phyloP scores from a whole-genome alignment of 1,284 basidiomycete species.

The Cutaneotrichosporon sp. region DNA sequence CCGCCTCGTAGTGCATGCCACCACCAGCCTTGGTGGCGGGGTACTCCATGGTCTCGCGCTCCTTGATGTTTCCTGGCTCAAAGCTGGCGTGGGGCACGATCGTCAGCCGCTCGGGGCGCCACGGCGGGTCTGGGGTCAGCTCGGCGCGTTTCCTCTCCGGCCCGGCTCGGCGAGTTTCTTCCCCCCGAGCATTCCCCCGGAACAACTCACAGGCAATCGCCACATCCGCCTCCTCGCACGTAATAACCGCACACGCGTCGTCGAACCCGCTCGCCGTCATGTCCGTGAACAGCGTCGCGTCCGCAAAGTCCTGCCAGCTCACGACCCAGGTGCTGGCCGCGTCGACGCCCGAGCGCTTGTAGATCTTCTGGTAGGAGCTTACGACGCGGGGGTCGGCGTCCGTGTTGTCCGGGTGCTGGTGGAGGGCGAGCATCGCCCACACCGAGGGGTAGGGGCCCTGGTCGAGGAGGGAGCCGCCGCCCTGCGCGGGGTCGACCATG shows the following conservation, averaged over 20 bases:
- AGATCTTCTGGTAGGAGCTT: slow-evolving; percentile 52
- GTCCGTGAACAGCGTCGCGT: slow-evolving; percentile 39
- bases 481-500: slow-evolving; percentile 76
- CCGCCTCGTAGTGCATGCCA: slow-evolving; percentile 54
- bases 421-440: slow-evolving; percentile 78
- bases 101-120: slow-evolving; percentile 33
- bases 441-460: slow-evolving; percentile 79
- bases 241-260: slow-evolving; percentile 35
- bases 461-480: slow-evolving; percentile 82
- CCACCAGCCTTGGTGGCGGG: slow-evolving; percentile 58
- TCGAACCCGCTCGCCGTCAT: slow-evolving; percentile 30
- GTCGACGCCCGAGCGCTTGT: slow-evolving; percentile 76
- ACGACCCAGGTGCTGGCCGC: slow-evolving; percentile 73
- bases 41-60: slow-evolving; percentile 57
- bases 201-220: slow-evolving; percentile 43
- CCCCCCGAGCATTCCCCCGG: no score
- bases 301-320: slow-evolving; percentile 60
- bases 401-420: slow-evolving; percentile 66
- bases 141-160: no score
- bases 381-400: slow-evolving; percentile 62
- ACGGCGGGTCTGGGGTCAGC: slow-evolving; percentile 35
- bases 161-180: neutral
- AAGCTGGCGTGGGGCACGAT: slow-evolving; percentile 60
- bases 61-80: slow-evolving; percentile 53
- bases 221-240: slow-evolving; percentile 46